phyloP scores from a whole-genome alignment of 139 green algal species.

The Spirogloea muscicola region DNA sequence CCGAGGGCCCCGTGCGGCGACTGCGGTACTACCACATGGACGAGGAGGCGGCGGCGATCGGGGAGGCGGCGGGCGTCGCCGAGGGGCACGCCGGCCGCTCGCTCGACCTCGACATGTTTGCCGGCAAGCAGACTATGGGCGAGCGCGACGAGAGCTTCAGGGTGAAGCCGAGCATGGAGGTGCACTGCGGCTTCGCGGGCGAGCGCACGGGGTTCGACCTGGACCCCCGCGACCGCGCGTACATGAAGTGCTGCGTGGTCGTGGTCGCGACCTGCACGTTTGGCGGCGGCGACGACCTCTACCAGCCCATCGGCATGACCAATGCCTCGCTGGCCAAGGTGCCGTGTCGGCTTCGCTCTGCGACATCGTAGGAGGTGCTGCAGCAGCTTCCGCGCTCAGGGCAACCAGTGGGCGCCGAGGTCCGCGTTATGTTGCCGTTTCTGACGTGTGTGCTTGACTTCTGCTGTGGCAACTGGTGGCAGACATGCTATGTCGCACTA shows the following conservation, averaged over 20 bases:
- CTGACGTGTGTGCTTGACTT: too few relatives aligned
- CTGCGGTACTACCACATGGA: slow-evolving; percentile 28
- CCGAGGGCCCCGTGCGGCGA: background rate
- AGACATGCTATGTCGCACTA: slow-evolving; percentile 37
- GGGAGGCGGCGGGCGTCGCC: background rate
- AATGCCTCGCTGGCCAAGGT: slow-evolving; percentile 24
- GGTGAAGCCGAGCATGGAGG: slow-evolving; percentile 32
- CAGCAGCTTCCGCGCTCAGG: too few relatives aligned
- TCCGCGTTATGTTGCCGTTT: too few relatives aligned
- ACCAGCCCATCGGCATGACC: slow-evolving; percentile 27
- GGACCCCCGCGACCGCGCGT: background rate
- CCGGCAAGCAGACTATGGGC: slow-evolving; percentile 24
- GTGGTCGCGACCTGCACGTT: slow-evolving; percentile 20
- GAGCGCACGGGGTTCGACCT: slow-evolving; percentile 27
- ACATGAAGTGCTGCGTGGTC: slow-evolving; percentile 11
- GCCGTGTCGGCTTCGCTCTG: too few relatives aligned
- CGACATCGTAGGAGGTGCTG: too few relatives aligned
- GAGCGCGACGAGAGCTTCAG: slow-evolving; percentile 26
- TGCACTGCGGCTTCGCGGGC: slow-evolving; percentile 34
- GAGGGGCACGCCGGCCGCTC: slow-evolving; percentile 11
- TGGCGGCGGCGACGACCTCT: slow-evolving; percentile 35
- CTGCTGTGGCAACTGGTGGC: too few relatives aligned
- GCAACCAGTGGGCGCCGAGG: too few relatives aligned
- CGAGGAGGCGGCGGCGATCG: slow-evolving; percentile 18
- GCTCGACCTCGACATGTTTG: slow-evolving; percentile 25